Base-by-base conservation (phyloP, 345 rosid genomes). In the Cardiospermum halicacabum region DNA sequence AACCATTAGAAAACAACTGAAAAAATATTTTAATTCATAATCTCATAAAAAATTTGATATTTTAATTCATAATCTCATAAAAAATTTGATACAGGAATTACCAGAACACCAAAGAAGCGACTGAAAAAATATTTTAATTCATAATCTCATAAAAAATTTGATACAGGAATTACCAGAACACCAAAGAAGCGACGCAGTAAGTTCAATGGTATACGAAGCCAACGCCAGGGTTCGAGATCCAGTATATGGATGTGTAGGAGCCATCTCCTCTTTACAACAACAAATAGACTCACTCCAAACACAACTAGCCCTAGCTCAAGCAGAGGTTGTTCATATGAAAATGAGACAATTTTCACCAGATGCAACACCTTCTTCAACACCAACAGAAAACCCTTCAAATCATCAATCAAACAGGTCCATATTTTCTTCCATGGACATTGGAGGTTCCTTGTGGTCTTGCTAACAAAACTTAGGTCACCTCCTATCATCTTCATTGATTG, bases 191-290 rank as follows among this genome's bases (percentile, higher is more conserved):
- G 98, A 92, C 62, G 98, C 98, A n/a, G 98, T 92, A 77, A 87
- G 91, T 49, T 83, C 95, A 32, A 85, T 92, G 85, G 96, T 89
- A 69, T 92, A 92, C 39, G 98, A 92, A 64, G 98, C 98, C 3
- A 87, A 79, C 45, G 98, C 98, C 2, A 82, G 98, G 74, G 74
- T 89, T 18, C 86, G 96, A 0, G 92, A 92, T 58, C 98, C 98
- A 0, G 95, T 92, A 5, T 92, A 92, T 25, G 98, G 98, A 7
- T 87, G 98, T 16, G 96, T 89, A 3, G 92, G 98, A 32, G 91
- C 89, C 54, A 89, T 92, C 25, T 85, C 91, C 0, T 85, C 89
- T 3, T 68, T 92, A 36, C 96, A 92, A n/a, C 84, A 72, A 53
- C 92, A 92, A 56, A 84, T 92, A 7, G 89, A 89, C 73, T 62